Conservation (phyloP, 2,329 filamentous ascomycete species). For the Exophiala bonariae region DNA sequence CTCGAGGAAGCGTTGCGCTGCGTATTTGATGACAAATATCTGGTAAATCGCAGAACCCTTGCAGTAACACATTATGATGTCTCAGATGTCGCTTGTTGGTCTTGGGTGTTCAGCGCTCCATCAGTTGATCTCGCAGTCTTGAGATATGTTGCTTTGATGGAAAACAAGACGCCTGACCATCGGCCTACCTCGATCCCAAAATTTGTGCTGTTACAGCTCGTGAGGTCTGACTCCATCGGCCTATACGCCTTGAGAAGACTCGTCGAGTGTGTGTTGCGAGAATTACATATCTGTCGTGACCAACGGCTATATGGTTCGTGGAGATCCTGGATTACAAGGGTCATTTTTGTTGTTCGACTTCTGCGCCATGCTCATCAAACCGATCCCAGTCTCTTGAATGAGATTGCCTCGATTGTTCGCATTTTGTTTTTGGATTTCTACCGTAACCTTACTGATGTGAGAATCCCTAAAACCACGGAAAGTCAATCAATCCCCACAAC, state of each 20-base stretch:
- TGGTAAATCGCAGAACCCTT: constrained; percentile 32
- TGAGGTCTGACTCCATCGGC: constrained; percentile 45
- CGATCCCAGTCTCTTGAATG: constrained; percentile 48
- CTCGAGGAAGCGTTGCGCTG: constrained; percentile 32
- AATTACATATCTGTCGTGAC: constrained; percentile 8
- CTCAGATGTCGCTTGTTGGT: constrained; percentile 45
- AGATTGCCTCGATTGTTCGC: constrained; percentile 38
- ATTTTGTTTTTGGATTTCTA: constrained; percentile 16
- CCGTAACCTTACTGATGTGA: too few relatives aligned
- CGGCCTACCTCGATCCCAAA: constrained; percentile 35
- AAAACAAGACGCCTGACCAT: too few relatives aligned
- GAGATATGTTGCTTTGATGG: constrained; percentile 37
- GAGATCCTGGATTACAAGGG: constrained; percentile 12
- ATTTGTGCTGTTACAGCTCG: constrained; percentile 49
- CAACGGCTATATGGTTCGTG: constrained; percentile 11
- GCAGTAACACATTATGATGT: constrained; percentile 34
- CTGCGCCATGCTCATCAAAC: constrained; percentile 51
- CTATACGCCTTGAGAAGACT: constrained; percentile 44
- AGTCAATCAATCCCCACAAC: too few relatives aligned
- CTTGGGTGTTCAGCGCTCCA: constrained; percentile 46
- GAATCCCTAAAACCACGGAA: too few relatives aligned
- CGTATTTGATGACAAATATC: constrained; percentile 39
- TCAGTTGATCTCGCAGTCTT: constrained; percentile 36
- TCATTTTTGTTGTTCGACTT: constrained; percentile 45
- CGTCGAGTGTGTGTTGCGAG: constrained; percentile 27